phyloP scores from a whole-genome alignment of 805 yeast genomes.

The Candida ortonii region DNA sequence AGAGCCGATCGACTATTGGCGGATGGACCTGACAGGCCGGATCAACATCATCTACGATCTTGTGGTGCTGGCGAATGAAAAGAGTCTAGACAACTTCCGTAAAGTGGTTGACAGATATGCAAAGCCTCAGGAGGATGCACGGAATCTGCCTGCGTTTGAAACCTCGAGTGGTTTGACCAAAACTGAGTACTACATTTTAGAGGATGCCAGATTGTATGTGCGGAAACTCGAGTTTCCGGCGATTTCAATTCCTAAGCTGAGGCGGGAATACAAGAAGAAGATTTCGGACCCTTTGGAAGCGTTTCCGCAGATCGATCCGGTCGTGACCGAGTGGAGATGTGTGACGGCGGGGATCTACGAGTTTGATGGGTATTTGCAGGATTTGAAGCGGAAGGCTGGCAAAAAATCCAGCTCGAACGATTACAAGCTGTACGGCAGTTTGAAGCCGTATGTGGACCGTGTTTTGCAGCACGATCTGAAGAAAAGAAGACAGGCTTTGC shows the following conservation, averaged over 20 bases:
- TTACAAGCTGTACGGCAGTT: slow-evolving; percentile 28
- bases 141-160: slow-evolving; percentile 23
- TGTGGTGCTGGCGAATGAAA: slow-evolving; percentile 36
- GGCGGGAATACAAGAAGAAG: slow-evolving; percentile 27
- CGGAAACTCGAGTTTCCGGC: slow-evolving; percentile 32
- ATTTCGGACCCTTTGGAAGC: slow-evolving; percentile 21
- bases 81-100: slow-evolving; percentile 45
- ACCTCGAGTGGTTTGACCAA: slow-evolving; percentile 10
- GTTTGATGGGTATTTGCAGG: slow-evolving; percentile 35
- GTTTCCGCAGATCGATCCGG: slow-evolving; percentile 34
- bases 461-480: slow-evolving; percentile 46
- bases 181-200: slow-evolving; percentile 39
- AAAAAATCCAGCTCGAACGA: slow-evolving; percentile 26
- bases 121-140: slow-evolving; percentile 26
- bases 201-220: slow-evolving; percentile 52
- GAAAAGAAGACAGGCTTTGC: slow-evolving; percentile 51
- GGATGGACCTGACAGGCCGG: slow-evolving; percentile 43
- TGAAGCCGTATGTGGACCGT: slow-evolving; percentile 33
- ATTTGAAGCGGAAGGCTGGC: slow-evolving; percentile 32
- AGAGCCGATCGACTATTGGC: slow-evolving; percentile 17
- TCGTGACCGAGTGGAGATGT: slow-evolving; percentile 36
- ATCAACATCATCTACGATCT: slow-evolving; percentile 47
- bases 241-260: slow-evolving; percentile 35
- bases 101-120: slow-evolving; percentile 42
- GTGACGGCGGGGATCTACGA: slow-evolving; percentile 44